These are phyloP conservation scores for Pharnaceum exiguum DNA, from an alignment of 148 eudicot species.

Conservation along the genomic window DNA sequence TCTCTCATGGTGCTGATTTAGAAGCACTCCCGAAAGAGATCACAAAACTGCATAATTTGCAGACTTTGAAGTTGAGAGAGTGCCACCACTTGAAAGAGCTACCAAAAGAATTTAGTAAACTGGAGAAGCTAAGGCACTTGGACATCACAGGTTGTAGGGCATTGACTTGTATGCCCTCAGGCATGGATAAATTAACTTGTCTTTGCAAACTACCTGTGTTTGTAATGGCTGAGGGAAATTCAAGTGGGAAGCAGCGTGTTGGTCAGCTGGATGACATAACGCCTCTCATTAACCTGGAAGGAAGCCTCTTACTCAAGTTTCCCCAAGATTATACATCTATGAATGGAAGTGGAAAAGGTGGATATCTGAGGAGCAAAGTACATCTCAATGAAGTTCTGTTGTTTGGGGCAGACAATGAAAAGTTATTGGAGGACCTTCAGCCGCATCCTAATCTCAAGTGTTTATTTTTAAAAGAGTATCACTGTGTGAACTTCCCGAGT, in stretches of 20 bases:
- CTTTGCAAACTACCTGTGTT: slow-evolving; percentile 2
- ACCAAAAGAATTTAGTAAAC: slow-evolving; percentile 10
- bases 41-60: slow-evolving; percentile 29
- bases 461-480: neutral
- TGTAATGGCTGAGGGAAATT: slow-evolving; percentile 4
- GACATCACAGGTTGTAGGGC: neutral
- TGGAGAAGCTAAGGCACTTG: slow-evolving; percentile 20
- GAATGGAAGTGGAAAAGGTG: neutral
- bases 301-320: neutral
- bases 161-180: slow-evolving; percentile 7
- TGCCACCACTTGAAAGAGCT: neutral
- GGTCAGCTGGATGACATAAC: neutral
- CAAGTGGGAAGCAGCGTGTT: neutral
- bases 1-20: neutral
- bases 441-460: slow-evolving; percentile 5
- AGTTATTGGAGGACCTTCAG: neutral
- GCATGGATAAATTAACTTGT: slow-evolving; percentile 2
- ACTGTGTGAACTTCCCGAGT: slow-evolving; percentile 3
- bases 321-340: neutral
- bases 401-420: neutral
- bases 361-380: neutral
- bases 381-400: neutral
- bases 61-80: slow-evolving; percentile 1
- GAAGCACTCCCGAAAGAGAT: slow-evolving; percentile 15
- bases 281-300: neutral